These are phyloP conservation scores for Gnaphalium uliginosum DNA, from an alignment of 129 eudicot species.

Conservation along the genomic window DNA sequence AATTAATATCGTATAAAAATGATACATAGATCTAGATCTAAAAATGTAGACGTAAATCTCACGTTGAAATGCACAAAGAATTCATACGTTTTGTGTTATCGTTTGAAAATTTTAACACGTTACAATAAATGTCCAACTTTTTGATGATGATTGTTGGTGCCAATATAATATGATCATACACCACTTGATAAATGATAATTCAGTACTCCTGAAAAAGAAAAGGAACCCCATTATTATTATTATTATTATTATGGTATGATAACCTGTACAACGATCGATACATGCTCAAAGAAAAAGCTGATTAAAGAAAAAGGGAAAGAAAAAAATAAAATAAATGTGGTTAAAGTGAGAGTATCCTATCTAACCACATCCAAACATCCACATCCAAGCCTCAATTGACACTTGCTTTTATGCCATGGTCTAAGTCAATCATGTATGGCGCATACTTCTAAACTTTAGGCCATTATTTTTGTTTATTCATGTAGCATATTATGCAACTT, in stretches of 20 bases:
- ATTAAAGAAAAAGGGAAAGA: slow-evolving; percentile 26
- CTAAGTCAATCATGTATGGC: slow-evolving; percentile 20
- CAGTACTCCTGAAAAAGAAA: slow-evolving; percentile 14
- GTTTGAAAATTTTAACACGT: neutral
- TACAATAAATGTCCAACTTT: neutral
- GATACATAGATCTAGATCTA: no score
- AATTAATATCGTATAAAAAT: no score
- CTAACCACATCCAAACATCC: slow-evolving; percentile 35
- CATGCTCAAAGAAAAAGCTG: slow-evolving; percentile 24
- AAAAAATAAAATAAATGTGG: slow-evolving; percentile 17
- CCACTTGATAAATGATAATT: slow-evolving; percentile 2
- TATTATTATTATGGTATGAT: neutral
- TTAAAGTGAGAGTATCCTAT: slow-evolving; percentile 37
- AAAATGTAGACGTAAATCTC: no score
- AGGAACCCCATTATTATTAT: neutral
- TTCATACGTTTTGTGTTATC: neutral
- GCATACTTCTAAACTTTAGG: slow-evolving; percentile 30
- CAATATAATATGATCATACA: neutral
- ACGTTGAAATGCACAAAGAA: no score
- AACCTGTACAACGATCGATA: slow-evolving; percentile 1
- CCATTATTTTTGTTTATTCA: slow-evolving; percentile 18
- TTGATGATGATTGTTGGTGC: neutral
- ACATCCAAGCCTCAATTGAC: slow-evolving; percentile 25
- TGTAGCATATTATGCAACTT: slow-evolving; percentile 8
- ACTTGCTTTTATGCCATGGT: slow-evolving; percentile 39